Conservation (phyloP, 352 stramenopile species). For the Phytophthora macrochlamydospora region DNA sequence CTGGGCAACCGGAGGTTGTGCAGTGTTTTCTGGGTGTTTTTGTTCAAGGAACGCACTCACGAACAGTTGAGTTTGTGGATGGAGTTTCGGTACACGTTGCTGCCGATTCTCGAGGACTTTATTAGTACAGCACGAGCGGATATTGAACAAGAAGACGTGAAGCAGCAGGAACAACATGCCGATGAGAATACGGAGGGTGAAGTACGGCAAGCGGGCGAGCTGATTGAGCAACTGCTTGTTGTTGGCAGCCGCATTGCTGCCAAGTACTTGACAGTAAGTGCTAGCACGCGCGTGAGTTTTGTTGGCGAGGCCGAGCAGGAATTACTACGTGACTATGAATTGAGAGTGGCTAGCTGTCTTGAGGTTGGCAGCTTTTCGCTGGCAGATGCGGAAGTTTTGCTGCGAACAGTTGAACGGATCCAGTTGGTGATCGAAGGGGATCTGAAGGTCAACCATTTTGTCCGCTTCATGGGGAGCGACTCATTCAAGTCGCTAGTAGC, state of each 20-base stretch:
- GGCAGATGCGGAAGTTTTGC: slow-evolving; percentile 62
- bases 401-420: slow-evolving; percentile 60
- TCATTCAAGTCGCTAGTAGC: slow-evolving; percentile 81
- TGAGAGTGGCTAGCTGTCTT: slow-evolving; percentile 58
- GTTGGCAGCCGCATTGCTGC: slow-evolving; percentile 57
- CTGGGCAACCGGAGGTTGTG: slow-evolving; percentile 78
- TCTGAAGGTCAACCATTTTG: slow-evolving; percentile 87
- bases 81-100: slow-evolving; percentile 74
- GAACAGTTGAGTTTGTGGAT: slow-evolving; percentile 86
- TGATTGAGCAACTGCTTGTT: slow-evolving; percentile 74
- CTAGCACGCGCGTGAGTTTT: slow-evolving; percentile 70
- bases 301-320: slow-evolving; percentile 66
- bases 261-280: slow-evolving; percentile 64
- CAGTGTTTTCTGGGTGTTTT: slow-evolving; percentile 87
- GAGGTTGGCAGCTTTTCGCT: slow-evolving; percentile 73
- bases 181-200: slow-evolving; percentile 6
- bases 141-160: slow-evolving; percentile 30
- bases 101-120: slow-evolving; percentile 68
- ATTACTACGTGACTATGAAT: slow-evolving; percentile 64
- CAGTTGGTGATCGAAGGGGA: slow-evolving; percentile 71
- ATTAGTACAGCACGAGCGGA: slow-evolving; percentile 48
- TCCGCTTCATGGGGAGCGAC: slow-evolving; percentile 84
- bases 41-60: slow-evolving; percentile 87
- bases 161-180: slow-evolving; percentile 25
- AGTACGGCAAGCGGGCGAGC: slow-evolving; percentile 46